These are phyloP conservation scores for Chrysosporium keratinophilum DNA, from an alignment of 2,329 filamentous ascomycete genomes.

Conservation along the genomic window DNA sequence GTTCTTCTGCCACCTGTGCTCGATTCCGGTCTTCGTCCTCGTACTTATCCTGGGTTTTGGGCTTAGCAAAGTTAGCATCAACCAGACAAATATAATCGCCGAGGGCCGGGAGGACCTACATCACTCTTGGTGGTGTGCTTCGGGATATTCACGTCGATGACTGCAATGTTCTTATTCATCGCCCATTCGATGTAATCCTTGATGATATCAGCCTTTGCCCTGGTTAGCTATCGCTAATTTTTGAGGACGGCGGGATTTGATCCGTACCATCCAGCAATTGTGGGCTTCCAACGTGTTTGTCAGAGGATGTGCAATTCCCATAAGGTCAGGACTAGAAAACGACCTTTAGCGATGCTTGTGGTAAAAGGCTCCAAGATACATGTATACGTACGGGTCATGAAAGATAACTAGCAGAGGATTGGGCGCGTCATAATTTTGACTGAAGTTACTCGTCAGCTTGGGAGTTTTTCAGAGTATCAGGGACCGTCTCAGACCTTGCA, in stretches of 20 bases:
- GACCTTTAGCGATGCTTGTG: not conserved
- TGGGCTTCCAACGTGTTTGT: constrained; percentile 68
- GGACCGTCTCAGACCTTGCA: constrained; percentile 48
- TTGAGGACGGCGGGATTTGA: constrained; percentile 9
- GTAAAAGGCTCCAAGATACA: not conserved
- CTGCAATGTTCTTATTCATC: constrained; percentile 60
- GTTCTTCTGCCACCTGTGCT: constrained; percentile 52
- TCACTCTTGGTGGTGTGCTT: constrained; percentile 58
- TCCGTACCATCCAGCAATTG: constrained; percentile 75
- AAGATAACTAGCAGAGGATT: constrained; percentile 72
- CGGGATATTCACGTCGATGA: constrained; percentile 88
- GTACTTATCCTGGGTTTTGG: constrained; percentile 20
- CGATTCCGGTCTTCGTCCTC: constrained; percentile 42
- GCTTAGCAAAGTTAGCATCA: not conserved
- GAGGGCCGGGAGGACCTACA: constrained; percentile 31
- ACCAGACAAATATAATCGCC: not conserved
- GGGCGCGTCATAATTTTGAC: constrained; percentile 53
- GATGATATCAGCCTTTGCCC: constrained; percentile 62
- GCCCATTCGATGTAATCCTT: constrained; percentile 80
- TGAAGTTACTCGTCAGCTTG: constrained; percentile 21
- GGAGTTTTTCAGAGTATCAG: not conserved
- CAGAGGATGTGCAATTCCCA: constrained; percentile 56
- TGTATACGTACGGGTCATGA: constrained; percentile 65
- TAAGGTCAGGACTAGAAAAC: constrained; percentile 52
- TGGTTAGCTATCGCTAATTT: constrained; percentile 14